Evolutionary conservation across 176 grass and related monocot genomes (phyloP).

Genomic region (Oryza rufipogon): DNA sequence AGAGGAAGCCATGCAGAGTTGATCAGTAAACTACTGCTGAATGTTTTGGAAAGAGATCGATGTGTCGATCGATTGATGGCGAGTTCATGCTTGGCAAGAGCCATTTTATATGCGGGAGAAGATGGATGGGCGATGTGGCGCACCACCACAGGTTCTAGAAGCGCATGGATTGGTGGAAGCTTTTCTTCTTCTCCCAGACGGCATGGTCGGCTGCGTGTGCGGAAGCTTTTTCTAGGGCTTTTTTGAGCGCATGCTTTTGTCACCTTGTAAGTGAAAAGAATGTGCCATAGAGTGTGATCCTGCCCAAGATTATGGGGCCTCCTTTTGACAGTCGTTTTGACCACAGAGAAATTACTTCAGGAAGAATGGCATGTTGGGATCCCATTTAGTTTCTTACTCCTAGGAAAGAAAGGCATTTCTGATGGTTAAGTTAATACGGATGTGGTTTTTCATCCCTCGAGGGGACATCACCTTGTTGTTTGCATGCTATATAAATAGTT

Average conservation of each 20-base stretch:
- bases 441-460: too few relatives aligned
- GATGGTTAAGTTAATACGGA: too few relatives aligned
- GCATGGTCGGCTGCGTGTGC: constrained; percentile 34
- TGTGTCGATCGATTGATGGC: neutral
- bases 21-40: constrained; percentile 3
- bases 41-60: neutral
- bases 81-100: constrained; percentile 1
- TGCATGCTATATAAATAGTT: too few relatives aligned
- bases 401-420: neutral
- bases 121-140: neutral
- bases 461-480: too few relatives aligned
- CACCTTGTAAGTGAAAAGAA: constrained; percentile 13
- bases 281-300: neutral
- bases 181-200: constrained; percentile 31
- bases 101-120: neutral
- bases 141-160: constrained; percentile 32
- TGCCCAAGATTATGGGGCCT: neutral
- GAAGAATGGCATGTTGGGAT: neutral
- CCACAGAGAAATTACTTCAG: neutral
- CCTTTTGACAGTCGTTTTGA: constrained; percentile 24
- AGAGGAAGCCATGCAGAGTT: constrained; percentile 51
- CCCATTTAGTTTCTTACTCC: neutral
- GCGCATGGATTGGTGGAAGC: constrained; percentile 14
- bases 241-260: constrained; percentile 7
- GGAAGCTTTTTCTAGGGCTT: neutral